phyloP scores from a whole-genome alignment of 2,329 filamentous ascomycete genomes.

The Fusarium transvaalense region DNA sequence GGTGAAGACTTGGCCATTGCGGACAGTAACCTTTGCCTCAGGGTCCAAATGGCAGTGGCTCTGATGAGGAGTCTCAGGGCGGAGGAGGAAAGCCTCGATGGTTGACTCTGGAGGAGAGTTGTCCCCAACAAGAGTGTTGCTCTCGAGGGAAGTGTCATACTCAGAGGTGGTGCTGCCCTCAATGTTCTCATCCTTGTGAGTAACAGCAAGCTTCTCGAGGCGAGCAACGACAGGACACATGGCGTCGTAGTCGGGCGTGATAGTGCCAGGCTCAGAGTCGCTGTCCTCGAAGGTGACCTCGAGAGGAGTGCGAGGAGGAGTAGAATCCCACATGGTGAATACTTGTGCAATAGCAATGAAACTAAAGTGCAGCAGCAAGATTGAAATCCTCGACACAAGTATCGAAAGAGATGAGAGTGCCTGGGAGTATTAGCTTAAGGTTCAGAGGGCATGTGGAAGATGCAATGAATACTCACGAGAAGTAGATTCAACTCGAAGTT shows the following conservation, averaged over 20 bases:
- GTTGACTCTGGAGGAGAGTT: conserved; percentile 22
- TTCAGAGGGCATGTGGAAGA: not conserved
- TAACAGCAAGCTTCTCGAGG: conserved; percentile 14
- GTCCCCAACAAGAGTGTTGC: not conserved
- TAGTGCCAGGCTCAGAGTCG: conserved; percentile 1
- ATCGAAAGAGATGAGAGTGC: not conserved
- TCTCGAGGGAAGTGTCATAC: not conserved
- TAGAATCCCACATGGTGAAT: conserved; percentile 14
- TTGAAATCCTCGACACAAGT: not conserved
- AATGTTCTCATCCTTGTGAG: not conserved
- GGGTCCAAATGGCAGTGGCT: not conserved
- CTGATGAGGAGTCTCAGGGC: conserved; percentile 1
- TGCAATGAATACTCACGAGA: conserved; percentile 14
- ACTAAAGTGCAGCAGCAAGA: not conserved
- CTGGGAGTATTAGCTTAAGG: conserved; percentile 2
- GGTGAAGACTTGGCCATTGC: conserved; percentile 21
- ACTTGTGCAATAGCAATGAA: not conserved
- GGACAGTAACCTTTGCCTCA: not conserved
- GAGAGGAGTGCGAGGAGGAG: conserved; percentile 8
- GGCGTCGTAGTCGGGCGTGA: conserved; percentile 9
- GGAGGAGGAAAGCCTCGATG: conserved; percentile 24
- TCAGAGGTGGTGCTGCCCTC: not conserved
- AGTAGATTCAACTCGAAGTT: not conserved
- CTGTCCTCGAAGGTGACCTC: conserved; percentile 13
- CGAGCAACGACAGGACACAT: conserved; percentile 20